phyloP scores from a whole-genome alignment of 768 basidiomycete genomes.

The Naganishia friedmannii region DNA sequence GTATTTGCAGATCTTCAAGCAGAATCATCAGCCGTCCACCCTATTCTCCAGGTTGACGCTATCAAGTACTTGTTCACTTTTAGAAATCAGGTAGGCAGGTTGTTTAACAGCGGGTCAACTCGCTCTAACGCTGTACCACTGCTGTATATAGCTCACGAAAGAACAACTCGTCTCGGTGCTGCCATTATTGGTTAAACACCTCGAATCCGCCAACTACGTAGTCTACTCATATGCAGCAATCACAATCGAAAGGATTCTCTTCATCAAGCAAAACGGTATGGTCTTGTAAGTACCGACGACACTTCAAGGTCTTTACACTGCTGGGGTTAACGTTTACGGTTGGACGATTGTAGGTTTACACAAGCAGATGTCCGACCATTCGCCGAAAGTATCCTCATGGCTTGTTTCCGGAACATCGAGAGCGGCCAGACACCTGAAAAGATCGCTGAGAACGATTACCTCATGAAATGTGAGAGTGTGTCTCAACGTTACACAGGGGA shows the following conservation, averaged over 20 bases:
- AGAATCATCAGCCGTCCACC: slow-evolving; percentile 66
- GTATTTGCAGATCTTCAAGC: slow-evolving; percentile 83
- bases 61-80: slow-evolving; percentile 93
- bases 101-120: not conserved
- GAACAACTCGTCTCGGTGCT: slow-evolving; percentile 86
- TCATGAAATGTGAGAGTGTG: slow-evolving; percentile 81
- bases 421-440: slow-evolving; percentile 77
- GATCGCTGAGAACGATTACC: slow-evolving; percentile 92
- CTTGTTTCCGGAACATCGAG: slow-evolving; percentile 76
- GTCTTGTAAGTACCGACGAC: slow-evolving; percentile 61
- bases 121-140: not conserved
- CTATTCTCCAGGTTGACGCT: slow-evolving; percentile 91
- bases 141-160: slow-evolving; percentile 70
- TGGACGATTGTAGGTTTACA: slow-evolving; percentile 62
- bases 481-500: not conserved
- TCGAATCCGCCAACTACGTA: slow-evolving; percentile 80
- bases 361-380: slow-evolving; percentile 81
- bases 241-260: slow-evolving; percentile 91
- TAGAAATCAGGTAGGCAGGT: slow-evolving; percentile 73
- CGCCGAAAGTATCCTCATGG: slow-evolving; percentile 65
- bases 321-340: not conserved
- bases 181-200: slow-evolving; percentile 77
- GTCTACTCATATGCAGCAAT: slow-evolving; percentile 95
- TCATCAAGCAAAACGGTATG: slow-evolving; percentile 74
- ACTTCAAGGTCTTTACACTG: not conserved